Base-by-base conservation (phyloP, 495 filamentous ascomycete species). In the Aspergillus affinis region DNA sequence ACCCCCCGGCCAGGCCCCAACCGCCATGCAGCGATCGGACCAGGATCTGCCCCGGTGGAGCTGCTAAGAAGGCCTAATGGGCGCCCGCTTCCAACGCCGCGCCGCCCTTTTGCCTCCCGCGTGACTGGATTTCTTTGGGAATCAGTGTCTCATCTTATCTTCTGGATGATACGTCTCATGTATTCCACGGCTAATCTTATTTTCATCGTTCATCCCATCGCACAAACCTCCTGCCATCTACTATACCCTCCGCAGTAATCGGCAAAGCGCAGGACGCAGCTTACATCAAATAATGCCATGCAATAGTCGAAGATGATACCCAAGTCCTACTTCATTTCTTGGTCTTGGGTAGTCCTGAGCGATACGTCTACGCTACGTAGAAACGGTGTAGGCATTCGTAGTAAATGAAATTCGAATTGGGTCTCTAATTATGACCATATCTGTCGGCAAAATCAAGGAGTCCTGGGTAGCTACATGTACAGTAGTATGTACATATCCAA, bases 21-120 rank as follows among this genome's bases (percentile, higher is more conserved):
- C 61, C 61, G 65, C 65, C 65, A 64, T 68, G 57, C 61, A 67
- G 59, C 65, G 57, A 67, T 67, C 65, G 53, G 54, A 55, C 61
- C 55, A 61, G 64, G 64, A 61, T 63, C 60, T 26, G 49, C 29
- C 60, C 48, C 26, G n/a, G 57, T 58, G 57, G 64, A 58, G 51
- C 60, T 26, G 2, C 23, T 4, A 26, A 26, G 23, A 26, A 26
- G 23, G 23, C 23, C 23, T 26, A 26, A 26, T 26, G 23, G 23
- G 23, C 23, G 23, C 23, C 23, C n/a, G n/a, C n/a, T n/a, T n/a
- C n/a, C n/a, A n/a, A n/a, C n/a, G n/a, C n/a, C n/a, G 29, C 58
- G 51, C 36, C 54, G 30, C 32, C 54, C n/a, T 47, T 59, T 57
- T 19, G 44, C 51, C 48, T 58, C 59, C 61, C 61, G 61, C 61